Evolutionary conservation across 208 protist genomes (phyloP).

Genomic region (Tritrichomonas musculus): DNA sequence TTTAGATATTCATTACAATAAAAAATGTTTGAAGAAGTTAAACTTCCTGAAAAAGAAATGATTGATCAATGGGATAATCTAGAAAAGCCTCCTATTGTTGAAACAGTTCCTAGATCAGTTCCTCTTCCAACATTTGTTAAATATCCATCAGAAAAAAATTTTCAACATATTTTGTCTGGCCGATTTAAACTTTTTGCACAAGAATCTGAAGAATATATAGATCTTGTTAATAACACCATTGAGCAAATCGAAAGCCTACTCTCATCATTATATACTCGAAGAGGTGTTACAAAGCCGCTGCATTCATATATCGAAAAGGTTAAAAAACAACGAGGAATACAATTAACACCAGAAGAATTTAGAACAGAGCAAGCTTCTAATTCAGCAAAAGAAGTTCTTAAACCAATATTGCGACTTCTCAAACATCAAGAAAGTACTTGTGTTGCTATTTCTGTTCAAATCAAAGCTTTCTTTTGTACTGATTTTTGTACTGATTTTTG

Average conservation of each 20-base stretch:
- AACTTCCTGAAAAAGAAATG: background rate
- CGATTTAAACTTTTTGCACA: too few relatives aligned
- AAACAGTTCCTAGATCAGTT: background rate
- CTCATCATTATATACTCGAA: background rate
- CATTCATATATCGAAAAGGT: background rate
- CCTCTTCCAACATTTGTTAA: background rate
- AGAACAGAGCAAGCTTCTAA: background rate
- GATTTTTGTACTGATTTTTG: background rate
- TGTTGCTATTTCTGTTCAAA: background rate
- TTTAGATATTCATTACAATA: too few relatives aligned
- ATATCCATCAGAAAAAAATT: background rate
- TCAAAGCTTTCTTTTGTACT: background rate
- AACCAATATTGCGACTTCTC: background rate
- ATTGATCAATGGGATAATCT: background rate
- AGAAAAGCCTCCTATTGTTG: background rate
- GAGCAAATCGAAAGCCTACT: too few relatives aligned
- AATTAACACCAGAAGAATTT: background rate
- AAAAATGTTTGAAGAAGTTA: background rate
- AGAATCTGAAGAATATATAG: too few relatives aligned
- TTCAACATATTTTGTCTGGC: background rate
- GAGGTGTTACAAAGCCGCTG: background rate
- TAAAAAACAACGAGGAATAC: background rate
- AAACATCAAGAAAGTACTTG: background rate
- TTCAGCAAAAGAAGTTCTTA: background rate
- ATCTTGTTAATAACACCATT: too few relatives aligned